Evolutionary conservation across 164 flowering plant genomes (phyloP).

Genomic region (Kingdonia uniflora): DNA sequence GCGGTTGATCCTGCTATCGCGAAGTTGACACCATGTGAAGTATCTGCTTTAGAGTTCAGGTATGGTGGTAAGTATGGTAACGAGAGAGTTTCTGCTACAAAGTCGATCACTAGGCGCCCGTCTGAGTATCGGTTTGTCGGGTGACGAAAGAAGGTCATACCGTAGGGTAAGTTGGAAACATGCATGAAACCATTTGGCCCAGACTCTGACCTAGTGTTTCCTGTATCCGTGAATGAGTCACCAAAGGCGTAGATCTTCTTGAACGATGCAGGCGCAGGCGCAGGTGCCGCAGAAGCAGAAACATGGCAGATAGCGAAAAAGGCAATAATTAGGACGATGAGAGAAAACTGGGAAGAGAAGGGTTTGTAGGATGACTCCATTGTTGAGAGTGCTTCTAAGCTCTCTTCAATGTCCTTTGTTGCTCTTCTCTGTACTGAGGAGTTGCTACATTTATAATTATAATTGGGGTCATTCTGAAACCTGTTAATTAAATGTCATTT

Average conservation of each 20-base stretch:
- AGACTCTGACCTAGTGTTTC: conserved; percentile 33
- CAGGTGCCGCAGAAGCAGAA: neutral
- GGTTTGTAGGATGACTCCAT: no score
- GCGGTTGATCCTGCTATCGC: conserved; percentile 67
- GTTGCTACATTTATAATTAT: no score
- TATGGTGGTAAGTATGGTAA: conserved; percentile 48
- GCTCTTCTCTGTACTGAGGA: no score
- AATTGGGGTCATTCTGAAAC: no score
- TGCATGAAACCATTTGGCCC: conserved; percentile 23
- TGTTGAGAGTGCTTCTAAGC: no score
- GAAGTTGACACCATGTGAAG: conserved; percentile 50
- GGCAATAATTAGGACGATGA: neutral
- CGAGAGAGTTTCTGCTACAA: conserved; percentile 34
- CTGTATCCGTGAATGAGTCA: conserved; percentile 70
- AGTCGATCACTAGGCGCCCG: conserved; percentile 60
- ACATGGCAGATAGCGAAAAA: neutral
- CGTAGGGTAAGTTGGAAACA: conserved; percentile 33
- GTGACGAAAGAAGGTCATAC: conserved; percentile 25
- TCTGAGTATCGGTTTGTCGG: conserved; percentile 43
- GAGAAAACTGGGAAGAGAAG: neutral
- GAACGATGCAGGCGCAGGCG: conserved; percentile 17
- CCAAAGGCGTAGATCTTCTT: conserved; percentile 61
- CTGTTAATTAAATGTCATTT: no score
- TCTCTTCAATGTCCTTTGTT: no score
- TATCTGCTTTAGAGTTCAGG: conserved; percentile 12